phyloP scores from a whole-genome alignment of 768 basidiomycete genomes.

The Trametes cinnabarina region DNA sequence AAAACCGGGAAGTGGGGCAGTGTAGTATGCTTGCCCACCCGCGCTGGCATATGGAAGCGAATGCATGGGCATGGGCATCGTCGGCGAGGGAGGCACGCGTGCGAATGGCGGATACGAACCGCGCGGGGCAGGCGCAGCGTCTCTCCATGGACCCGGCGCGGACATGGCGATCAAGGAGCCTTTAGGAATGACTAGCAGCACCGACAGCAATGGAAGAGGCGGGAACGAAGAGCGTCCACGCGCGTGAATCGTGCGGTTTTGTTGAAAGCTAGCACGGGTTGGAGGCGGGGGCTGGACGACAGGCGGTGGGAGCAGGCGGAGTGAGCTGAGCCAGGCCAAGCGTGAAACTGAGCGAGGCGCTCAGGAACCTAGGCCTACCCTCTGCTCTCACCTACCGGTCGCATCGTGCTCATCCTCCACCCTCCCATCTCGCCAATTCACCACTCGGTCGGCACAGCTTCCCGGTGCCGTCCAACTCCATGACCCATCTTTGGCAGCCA shows the following conservation, averaged over 20 bases:
- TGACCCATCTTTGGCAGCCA: not conserved
- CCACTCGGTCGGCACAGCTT: slow-evolving; percentile 1
- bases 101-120: slow-evolving; percentile 6
- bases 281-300: not conserved
- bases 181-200: not conserved
- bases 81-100: slow-evolving; percentile 6
- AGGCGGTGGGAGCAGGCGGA: slow-evolving; percentile 5
- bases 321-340: not conserved
- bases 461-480: not conserved
- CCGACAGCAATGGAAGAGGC: not conserved
- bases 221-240: not conserved
- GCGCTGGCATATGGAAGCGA: slow-evolving; percentile 10
- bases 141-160: slow-evolving; percentile 17
- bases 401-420: not conserved
- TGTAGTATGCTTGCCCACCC: not conserved
- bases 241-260: not conserved
- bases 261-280: not conserved
- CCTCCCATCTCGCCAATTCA: slow-evolving; percentile 3
- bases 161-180: not conserved
- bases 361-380: no score
- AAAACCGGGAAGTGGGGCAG: slow-evolving; percentile 15
- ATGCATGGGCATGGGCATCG: not conserved
- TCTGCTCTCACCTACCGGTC: not conserved
- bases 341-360: slow-evolving; percentile 16
- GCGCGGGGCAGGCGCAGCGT: slow-evolving; percentile 8